Conservation (phyloP, 371 early-diverging fungal genomes). For the Dichotomocladium elegans region DNA sequence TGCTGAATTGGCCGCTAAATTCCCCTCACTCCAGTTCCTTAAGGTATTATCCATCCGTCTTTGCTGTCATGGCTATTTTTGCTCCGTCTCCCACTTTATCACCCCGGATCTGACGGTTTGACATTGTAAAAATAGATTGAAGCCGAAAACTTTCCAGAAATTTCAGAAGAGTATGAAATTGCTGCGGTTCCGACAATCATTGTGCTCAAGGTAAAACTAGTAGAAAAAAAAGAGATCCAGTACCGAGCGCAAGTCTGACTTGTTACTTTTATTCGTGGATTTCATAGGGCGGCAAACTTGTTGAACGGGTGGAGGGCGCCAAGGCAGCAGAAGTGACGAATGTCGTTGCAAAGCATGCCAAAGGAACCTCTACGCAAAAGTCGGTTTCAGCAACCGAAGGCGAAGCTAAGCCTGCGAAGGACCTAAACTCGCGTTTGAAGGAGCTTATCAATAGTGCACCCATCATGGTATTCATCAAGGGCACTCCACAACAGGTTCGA, state of each 20-base stretch:
- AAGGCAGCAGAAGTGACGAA: constrained; percentile 79
- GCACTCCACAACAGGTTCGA: constrained; percentile 74
- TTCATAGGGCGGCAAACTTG: constrained; percentile 58
- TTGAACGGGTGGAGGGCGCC: constrained; percentile 85
- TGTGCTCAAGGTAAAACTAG: constrained; percentile 65
- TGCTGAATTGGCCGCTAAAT: constrained; percentile 76
- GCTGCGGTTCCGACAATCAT: constrained; percentile 91
- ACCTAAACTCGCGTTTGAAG: constrained; percentile 66
- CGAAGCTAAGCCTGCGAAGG: constrained; percentile 37
- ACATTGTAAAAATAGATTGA: constrained; percentile 69
- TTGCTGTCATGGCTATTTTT: neutral
- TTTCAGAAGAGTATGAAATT: constrained; percentile 85
- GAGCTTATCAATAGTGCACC: constrained; percentile 65
- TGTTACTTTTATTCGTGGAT: neutral
- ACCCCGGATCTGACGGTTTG: neutral
- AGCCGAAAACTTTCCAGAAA: constrained; percentile 88
- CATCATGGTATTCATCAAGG: constrained; percentile 94
- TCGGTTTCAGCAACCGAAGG: constrained; percentile 10
- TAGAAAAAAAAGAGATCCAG: neutral
- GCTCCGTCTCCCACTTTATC: neutral
- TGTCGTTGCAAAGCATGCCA: constrained; percentile 69
- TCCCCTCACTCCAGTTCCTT: constrained; percentile 70
- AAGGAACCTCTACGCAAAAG: constrained; percentile 36
- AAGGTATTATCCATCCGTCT: constrained; percentile 46
- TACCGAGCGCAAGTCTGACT: no score